Evolutionary conservation across 2,329 filamentous ascomycete species (phyloP), one percentile per base, ranked within the genome.

Genomic region (Trichoderma sp.): DNA sequence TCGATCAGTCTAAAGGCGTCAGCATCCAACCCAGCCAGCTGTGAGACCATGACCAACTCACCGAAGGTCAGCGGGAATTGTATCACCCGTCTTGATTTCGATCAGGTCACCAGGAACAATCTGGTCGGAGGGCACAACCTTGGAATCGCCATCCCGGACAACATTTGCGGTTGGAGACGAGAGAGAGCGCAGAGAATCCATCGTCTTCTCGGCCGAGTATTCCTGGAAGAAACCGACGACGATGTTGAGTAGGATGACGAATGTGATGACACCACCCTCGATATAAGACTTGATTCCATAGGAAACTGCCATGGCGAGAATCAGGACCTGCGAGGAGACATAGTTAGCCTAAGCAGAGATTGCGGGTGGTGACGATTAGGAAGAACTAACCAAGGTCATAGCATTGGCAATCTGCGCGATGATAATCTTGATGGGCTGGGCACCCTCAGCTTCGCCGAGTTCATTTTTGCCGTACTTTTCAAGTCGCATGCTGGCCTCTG

Each of bases 381-480:
- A 29, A 7, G 7, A 29, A 7, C 29, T 29, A 4, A 29, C 89
- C 77, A 91, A 76, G 71, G 87, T 90, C 86, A 91, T 86, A 15
- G 89, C 89, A 76, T 91, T 91, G 68, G 87, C 88, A 64, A 91
- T 81, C 74, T 92, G 89, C 35, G 84, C 82, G 58, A 90, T 80
- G 25, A 92, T 78, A 69, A 91, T 91, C 74, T 89, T 89, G 66
- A 84, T 71, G 32, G 86, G 83, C 66, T 86, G 85, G 25, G 91
- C 88, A 9, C 86, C 85, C 64, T 84, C 80, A 7, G 81, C 83
- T 56, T 88, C 85, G 6, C 60, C 60, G 2, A 52, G 25, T 2
- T 52, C 48, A n/a, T 52, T 52, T 27, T 29, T 27, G 22, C 48
- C 48, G 15, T 52, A 29, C n/a, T 52, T 29, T 29, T 52, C 25